phyloP scores from a whole-genome alignment of 176 grass and related monocot species.

The Eleusine indica region DNA sequence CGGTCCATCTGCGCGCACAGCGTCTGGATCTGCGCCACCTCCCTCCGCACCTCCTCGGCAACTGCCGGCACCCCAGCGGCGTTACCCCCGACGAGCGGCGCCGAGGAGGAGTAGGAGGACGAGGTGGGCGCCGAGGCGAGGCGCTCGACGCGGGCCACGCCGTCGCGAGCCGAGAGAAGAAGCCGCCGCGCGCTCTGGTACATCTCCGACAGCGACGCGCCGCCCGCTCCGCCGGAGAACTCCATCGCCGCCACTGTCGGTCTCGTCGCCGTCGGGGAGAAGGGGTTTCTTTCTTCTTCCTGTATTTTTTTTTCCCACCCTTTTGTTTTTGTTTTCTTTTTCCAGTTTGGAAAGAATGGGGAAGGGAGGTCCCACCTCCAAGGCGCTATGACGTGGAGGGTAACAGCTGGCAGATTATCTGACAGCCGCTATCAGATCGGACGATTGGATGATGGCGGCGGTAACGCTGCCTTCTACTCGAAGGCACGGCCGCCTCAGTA shows the following conservation, averaged over 20 bases:
- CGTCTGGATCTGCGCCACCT: slow-evolving; percentile 89
- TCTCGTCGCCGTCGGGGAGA: slow-evolving; percentile 19
- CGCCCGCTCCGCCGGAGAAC: slow-evolving; percentile 49
- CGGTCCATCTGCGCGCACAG: slow-evolving; percentile 94
- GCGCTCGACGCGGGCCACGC: slow-evolving; percentile 70
- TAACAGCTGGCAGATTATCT: too few species aligned
- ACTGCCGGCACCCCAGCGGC: slow-evolving; percentile 49
- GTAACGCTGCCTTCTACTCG: too few species aligned
- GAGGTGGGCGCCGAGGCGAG: slow-evolving; percentile 64
- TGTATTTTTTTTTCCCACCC: too few species aligned
- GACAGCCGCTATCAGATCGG: too few species aligned
- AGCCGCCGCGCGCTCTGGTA: slow-evolving; percentile 81
- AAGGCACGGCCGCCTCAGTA: too few species aligned
- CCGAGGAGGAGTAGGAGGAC: slow-evolving; percentile 58
- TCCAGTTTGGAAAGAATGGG: too few species aligned
- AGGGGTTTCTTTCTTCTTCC: too few species aligned
- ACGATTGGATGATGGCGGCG: too few species aligned
- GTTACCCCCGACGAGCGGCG: slow-evolving; percentile 38
- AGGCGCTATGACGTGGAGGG: too few species aligned
- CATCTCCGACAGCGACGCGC: slow-evolving; percentile 87
- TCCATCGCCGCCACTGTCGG: slow-evolving; percentile 50
- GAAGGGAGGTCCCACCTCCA: too few species aligned
- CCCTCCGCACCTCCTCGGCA: slow-evolving; percentile 50
- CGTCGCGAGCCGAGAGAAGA: slow-evolving; percentile 68
- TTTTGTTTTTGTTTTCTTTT: too few species aligned